Evolutionary conservation across 306 rosid species (phyloP), one percentile per base, ranked within the genome.

Genomic region (Alnus glutinosa): DNA sequence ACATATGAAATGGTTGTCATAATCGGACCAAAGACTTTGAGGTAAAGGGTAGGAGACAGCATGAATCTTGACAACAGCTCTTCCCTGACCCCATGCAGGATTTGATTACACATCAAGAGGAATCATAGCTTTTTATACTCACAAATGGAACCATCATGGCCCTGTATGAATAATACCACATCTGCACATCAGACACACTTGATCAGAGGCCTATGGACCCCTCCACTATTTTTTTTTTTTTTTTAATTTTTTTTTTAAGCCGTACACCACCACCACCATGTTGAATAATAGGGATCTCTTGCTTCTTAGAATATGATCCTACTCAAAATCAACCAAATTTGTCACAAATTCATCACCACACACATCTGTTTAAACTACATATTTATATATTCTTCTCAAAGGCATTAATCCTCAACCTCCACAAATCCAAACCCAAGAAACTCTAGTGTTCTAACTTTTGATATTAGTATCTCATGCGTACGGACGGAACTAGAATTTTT

Each of bases 11-110:
- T 92, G 90, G 88, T 19, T 85, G 93, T 90, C 93, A 80, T 82
- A 83, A 85, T 91, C 90, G 28, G 51, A 73, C 23, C 63, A 77
- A 80, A 80, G 90, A 92, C 90, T 89, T 89, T 89, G 47, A 59
- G 83, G 83, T 64, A 75, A 83, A 81, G 70, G 75, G 49, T 67
- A 83, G 92, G 87, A 90, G 93, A 90, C 97, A 93, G 82, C 89
- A 83, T 90, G 93, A 91, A 93, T 93, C 92, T 91, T 82, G 82
- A 88, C 86, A 83, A 86, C 73, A 86, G 79, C 83, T 78, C 85
- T 83, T 71, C 77, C 83, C 77, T 79, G 88, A 75, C 86, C 90
- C 92, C 89, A 84, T 88, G 51, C 73, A 55, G 79, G 87, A 89
- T 89, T 88, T 86, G 83, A 84, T 73, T 74, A 28, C 70, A 77